Base-by-base conservation (phyloP, 2,329 filamentous ascomycete species). In the Epichloe coenophiala region DNA sequence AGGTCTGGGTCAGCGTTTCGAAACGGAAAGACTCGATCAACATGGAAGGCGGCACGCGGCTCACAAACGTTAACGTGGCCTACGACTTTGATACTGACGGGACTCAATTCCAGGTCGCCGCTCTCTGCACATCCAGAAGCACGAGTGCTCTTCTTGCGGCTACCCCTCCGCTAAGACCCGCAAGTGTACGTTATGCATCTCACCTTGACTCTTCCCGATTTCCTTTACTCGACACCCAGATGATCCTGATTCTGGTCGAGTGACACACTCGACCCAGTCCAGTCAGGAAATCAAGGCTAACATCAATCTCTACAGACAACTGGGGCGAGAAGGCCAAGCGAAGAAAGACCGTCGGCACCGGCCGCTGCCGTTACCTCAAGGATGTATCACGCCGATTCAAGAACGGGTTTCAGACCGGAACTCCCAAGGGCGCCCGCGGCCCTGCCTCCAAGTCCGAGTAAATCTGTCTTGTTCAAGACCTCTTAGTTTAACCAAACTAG, bases 281-380 rank as follows among this genome's bases (percentile, higher is more conserved):
- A 3, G 31, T 19, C 21, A 21, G 45, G 11, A 12, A 39, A 40
- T 27, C 36, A 17, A 15, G 23, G 43, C n/a, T 40, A 42, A 38
- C 45, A 33, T 9, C 11, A 11, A 3, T 13, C 13, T 13, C 36
- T 56, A 70, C 70, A 97, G 91, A 84, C 85, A 96, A 98, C 87
- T 98, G 93, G 93, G 83, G 87, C 74, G 91, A 97, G 83, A 98
- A 98, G 87, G 91, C 90, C 67, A 97, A 97, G 88, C 82, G 93
- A 75, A 94, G 93, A 86, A 97, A 96, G 90, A 96, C 91, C 69
- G 91, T 87, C 71, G 93, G 93, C 67, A 91, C 88, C 69, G 93
- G 93, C 73, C 88, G 93, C 74, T 93, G 90, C 84, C 83, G 88
- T 71, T 88, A 90, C 78, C 81, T 98, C 71, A 95, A 94, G 81